Evolutionary conservation across 2,329 filamentous ascomycete genomes (phyloP).

Genomic region (Whalleya microplaca): DNA sequence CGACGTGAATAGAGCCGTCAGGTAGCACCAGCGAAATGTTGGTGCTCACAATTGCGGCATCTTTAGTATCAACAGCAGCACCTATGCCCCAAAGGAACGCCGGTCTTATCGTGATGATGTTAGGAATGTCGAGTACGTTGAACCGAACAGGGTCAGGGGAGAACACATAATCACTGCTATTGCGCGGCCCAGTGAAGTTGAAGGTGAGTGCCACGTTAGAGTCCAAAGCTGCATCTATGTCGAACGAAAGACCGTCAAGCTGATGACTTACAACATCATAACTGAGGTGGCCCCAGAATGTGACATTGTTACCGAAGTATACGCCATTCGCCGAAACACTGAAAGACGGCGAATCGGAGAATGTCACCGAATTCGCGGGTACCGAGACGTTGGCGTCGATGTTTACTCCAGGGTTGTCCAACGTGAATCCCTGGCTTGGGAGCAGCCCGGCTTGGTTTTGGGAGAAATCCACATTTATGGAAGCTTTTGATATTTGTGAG

Average conservation of each 20-base stretch:
- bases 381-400: slow-evolving; percentile 31
- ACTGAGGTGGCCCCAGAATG: slow-evolving; percentile 47
- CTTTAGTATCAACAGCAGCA: slow-evolving; percentile 41
- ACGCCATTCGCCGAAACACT: slow-evolving; percentile 41
- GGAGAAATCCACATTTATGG: slow-evolving; percentile 23
- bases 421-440: slow-evolving; percentile 19
- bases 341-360: slow-evolving; percentile 36
- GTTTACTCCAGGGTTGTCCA: slow-evolving; percentile 29
- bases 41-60: slow-evolving; percentile 37
- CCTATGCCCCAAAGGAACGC: slow-evolving; percentile 43
- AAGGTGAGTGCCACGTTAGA: slow-evolving; percentile 42
- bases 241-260: slow-evolving; percentile 44
- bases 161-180: slow-evolving; percentile 34
- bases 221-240: slow-evolving; percentile 45
- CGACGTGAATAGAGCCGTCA: slow-evolving; percentile 44
- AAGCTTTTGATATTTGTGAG: slow-evolving; percentile 14
- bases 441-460: no score
- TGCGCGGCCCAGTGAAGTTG: slow-evolving; percentile 39
- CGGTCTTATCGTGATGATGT: slow-evolving; percentile 44
- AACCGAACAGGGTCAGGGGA: slow-evolving; percentile 44
- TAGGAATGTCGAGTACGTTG: slow-evolving; percentile 44
- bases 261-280: slow-evolving; percentile 43
- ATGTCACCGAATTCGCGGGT: slow-evolving; percentile 36
- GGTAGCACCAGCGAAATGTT: slow-evolving; percentile 39
- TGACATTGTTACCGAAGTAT: slow-evolving; percentile 40